Percentiles rank a stretch among this genome's conserved stretches.
Conservation (phyloP, 139 green algal species). For the Auxenochlorella pyrenoidosa region DNA sequence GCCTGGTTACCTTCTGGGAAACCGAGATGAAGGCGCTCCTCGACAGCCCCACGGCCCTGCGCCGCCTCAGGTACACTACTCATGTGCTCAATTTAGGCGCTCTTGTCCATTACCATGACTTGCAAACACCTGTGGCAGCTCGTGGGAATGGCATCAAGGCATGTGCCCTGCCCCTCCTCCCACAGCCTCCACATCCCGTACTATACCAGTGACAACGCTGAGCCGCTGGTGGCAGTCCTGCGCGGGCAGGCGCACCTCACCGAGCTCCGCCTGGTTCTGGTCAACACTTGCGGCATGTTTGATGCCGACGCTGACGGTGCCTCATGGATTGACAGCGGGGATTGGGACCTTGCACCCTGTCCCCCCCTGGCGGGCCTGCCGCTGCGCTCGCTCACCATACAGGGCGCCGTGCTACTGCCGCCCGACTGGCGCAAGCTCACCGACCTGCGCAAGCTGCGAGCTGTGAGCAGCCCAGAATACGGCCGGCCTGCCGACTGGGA, state of each 20-base stretch:
- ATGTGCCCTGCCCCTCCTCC: too few relatives aligned
- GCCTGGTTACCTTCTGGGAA: not conserved
- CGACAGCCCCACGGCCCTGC: not conserved
- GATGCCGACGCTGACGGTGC: not conserved
- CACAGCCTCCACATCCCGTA: too few relatives aligned
- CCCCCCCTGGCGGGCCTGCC: conserved; percentile 7
- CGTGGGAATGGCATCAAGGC: too few relatives aligned
- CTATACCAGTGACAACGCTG: too few relatives aligned
- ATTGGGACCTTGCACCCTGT: not conserved
- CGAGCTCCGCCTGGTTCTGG: not conserved
- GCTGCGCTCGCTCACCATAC: not conserved
- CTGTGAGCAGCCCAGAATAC: not conserved
- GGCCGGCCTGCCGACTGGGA: not conserved
- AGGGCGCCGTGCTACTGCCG: not conserved
- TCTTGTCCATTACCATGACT: too few relatives aligned
- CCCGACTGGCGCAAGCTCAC: conserved; percentile 4
- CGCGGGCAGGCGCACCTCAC: not conserved
- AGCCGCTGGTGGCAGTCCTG: not conserved
- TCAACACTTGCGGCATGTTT: not conserved
- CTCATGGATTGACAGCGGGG: not conserved
- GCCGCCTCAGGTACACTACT: not conserved
- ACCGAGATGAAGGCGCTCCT: not conserved
- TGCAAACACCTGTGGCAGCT: too few relatives aligned
- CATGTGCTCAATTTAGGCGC: too few relatives aligned
- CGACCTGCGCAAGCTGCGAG: not conserved